Percentiles rank a stretch among this genome's conserved stretches.
Evolutionary conservation across 1,284 basidiomycete genomes (phyloP).

Genomic region (Bondarzewia mesenterica): DNA sequence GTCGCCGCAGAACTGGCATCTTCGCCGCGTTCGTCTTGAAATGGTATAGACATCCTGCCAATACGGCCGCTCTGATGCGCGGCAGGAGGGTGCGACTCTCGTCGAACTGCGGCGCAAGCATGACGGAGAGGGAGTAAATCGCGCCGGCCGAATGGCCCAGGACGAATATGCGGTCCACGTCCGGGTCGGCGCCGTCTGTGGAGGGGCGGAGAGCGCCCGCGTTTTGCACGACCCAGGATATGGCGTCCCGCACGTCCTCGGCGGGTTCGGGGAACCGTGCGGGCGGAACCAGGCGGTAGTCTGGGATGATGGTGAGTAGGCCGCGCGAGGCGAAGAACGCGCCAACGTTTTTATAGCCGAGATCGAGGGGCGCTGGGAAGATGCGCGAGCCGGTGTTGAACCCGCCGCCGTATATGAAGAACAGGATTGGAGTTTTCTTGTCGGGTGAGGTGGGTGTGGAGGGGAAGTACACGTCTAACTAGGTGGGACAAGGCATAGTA

Average conservation of each 20-base stretch:
- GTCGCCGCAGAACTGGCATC: slow-evolving; percentile 27
- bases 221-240: slow-evolving; percentile 1
- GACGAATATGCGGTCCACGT: neutral
- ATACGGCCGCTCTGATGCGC: neutral
- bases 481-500: neutral
- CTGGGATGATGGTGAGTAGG: neutral
- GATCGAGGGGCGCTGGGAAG: slow-evolving; percentile 20
- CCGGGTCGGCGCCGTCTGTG: neutral
- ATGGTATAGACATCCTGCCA: slow-evolving; percentile 19
- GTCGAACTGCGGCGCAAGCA: slow-evolving; percentile 20
- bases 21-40: slow-evolving; percentile 28
- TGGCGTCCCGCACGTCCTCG: neutral
- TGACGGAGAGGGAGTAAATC: neutral
- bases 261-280: neutral
- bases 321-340: neutral
- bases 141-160: neutral
- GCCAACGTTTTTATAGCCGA: neutral
- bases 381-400: neutral
- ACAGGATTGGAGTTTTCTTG: slow-evolving; percentile 39
- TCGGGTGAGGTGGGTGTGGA: slow-evolving; percentile 12
- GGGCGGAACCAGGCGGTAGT: neutral
- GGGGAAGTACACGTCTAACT: slow-evolving; percentile 57
- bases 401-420: neutral
- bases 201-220: neutral
- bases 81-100: neutral